phyloP scores from a whole-genome alignment of 1,284 basidiomycete species.

The Golubevia pallescens region DNA sequence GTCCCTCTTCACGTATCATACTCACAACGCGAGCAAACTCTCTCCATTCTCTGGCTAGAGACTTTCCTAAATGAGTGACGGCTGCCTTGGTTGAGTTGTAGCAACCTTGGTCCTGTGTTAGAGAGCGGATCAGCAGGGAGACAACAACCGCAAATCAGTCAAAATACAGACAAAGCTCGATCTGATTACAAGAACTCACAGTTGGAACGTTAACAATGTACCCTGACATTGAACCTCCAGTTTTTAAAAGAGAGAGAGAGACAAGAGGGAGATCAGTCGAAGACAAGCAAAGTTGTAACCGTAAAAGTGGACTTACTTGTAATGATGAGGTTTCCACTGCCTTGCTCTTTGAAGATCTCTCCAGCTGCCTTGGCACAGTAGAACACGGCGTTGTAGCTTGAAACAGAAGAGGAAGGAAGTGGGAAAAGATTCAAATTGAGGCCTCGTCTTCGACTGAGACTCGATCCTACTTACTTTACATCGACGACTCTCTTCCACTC shows the following conservation, averaged over 20 bases:
- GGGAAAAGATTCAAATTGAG: too few species aligned
- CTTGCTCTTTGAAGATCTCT: constrained; percentile 48
- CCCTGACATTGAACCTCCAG: constrained; percentile 39
- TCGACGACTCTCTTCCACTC: constrained; percentile 37
- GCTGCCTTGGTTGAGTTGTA: constrained; percentile 49
- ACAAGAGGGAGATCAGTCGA: too few species aligned
- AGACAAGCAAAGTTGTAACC: too few species aligned
- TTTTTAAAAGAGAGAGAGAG: too few species aligned
- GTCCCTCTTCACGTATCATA: too few species aligned
- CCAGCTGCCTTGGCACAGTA: constrained; percentile 44
- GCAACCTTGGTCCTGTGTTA: constrained; percentile 12
- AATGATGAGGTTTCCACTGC: constrained; percentile 50
- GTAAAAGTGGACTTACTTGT: too few species aligned
- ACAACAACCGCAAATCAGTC: not conserved
- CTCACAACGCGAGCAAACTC: constrained; percentile 37
- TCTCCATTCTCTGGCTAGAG: constrained; percentile 44
- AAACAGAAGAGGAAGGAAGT: too few species aligned
- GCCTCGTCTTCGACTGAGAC: too few species aligned
- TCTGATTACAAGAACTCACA: constrained; percentile 41
- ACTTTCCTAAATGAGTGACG: constrained; percentile 44
- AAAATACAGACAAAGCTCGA: not conserved
- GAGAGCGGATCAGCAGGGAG: constrained; percentile 9
- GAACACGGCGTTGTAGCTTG: constrained; percentile 29
- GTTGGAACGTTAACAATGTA: constrained; percentile 50
- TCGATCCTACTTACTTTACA: constrained; percentile 18